Evolutionary conservation across 2,329 filamentous ascomycete species (phyloP).

Genomic region (Cladosporium sp.): DNA sequence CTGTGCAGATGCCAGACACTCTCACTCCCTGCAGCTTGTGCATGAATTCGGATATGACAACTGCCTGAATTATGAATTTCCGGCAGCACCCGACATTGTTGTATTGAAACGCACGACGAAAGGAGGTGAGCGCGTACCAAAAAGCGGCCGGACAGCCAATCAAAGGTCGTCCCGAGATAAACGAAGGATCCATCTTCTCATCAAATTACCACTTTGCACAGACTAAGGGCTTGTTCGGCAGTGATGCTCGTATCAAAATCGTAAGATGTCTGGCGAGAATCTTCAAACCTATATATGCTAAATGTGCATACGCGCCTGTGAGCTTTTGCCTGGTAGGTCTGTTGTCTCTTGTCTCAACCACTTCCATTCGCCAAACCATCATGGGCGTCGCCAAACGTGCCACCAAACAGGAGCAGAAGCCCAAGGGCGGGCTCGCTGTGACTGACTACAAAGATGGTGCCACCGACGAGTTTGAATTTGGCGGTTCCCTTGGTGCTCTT

Average conservation of each 20-base stretch:
- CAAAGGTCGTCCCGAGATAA: not conserved
- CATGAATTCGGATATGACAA: not conserved
- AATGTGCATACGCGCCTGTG: not conserved
- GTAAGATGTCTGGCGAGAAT: not conserved
- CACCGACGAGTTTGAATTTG: conserved; percentile 71
- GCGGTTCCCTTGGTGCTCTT: conserved; percentile 74
- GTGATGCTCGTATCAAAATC: not conserved
- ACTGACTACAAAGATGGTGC: conserved; percentile 39
- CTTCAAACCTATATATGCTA: not conserved
- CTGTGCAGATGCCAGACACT: too few species aligned
- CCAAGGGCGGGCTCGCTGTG: conserved; percentile 26
- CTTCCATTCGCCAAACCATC: not conserved
- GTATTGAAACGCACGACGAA: not conserved
- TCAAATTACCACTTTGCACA: not conserved
- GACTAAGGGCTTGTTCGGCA: not conserved
- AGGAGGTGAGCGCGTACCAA: not conserved
- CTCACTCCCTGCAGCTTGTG: not conserved
- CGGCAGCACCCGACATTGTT: not conserved
- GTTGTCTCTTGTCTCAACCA: not conserved
- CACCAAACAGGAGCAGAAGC: not conserved
- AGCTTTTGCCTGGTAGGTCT: not conserved
- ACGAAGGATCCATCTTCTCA: conserved; percentile 2
- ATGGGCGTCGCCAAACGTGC: conserved; percentile 10
- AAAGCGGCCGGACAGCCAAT: not conserved
- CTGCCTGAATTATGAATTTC: not conserved